Evolutionary conservation across 306 rosid species (phyloP).

Genomic region (Quercus parvula): DNA sequence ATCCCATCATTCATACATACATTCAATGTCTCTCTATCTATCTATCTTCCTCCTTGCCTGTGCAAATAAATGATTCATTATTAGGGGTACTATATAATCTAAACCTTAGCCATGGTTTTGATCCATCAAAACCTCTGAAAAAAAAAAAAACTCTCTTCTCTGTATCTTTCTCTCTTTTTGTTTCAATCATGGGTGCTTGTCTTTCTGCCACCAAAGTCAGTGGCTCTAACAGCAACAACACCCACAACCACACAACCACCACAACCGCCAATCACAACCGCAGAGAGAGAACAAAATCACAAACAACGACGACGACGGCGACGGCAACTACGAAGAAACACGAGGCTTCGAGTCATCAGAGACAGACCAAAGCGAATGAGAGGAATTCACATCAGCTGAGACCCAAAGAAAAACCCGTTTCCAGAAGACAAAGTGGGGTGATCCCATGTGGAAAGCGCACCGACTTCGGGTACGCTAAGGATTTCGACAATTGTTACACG

Average conservation of each 20-base stretch:
- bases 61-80: neutral
- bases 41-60: neutral
- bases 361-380: constrained; percentile 33
- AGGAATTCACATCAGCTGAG: constrained; percentile 29
- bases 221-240: constrained; percentile 52
- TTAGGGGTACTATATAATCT: constrained; percentile 3
- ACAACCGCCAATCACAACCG: constrained; percentile 33
- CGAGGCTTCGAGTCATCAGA: constrained; percentile 21
- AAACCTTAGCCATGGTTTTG: constrained; percentile 12
- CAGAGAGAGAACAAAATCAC: constrained; percentile 18
- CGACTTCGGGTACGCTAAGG: constrained; percentile 86
- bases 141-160: neutral
- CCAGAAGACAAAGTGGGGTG: constrained; percentile 37
- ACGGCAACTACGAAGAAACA: constrained; percentile 11
- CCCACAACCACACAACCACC: constrained; percentile 9
- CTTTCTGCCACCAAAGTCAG: constrained; percentile 52
- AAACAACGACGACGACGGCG: constrained; percentile 1
- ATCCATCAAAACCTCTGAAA: constrained; percentile 30
- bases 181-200: constrained; percentile 54
- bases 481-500: constrained; percentile 57
- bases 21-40: neutral
- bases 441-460: constrained; percentile 91
- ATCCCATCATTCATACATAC: neutral
- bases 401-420: constrained; percentile 25
- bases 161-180: neutral